These are phyloP conservation scores for Arxiozyma bovina DNA, from an alignment of 1,139 yeast species.

Conservation along the genomic window DNA sequence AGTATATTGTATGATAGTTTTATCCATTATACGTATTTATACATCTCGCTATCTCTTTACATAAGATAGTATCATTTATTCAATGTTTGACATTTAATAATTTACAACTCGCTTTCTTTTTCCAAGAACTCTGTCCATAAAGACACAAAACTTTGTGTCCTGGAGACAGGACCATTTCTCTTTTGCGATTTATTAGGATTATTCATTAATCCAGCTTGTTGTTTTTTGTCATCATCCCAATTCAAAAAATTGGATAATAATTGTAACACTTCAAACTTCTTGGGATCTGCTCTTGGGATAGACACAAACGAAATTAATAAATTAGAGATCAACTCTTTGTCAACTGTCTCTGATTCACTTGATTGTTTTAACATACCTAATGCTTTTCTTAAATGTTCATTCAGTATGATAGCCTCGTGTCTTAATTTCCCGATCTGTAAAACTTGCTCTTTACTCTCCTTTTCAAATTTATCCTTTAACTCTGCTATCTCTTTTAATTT, in stretches of 20 bases:
- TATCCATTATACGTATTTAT: too few relatives aligned
- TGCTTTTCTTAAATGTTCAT: slow-evolving; percentile 90
- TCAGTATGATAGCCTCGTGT: slow-evolving; percentile 89
- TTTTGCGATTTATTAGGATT: slow-evolving; percentile 20
- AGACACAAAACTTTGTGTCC: slow-evolving; percentile 66
- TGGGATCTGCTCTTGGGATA: slow-evolving; percentile 86
- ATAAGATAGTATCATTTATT: background rate
- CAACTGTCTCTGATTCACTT: slow-evolving; percentile 67
- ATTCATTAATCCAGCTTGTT: slow-evolving; percentile 66
- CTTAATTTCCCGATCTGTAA: slow-evolving; percentile 79
- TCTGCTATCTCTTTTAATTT: slow-evolving; percentile 18
- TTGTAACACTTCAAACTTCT: slow-evolving; percentile 84
- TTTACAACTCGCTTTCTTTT: slow-evolving; percentile 47
- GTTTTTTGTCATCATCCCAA: slow-evolving; percentile 80
- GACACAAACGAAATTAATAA: slow-evolving; percentile 75
- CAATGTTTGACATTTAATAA: too few relatives aligned
- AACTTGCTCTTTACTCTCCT: slow-evolving; percentile 62
- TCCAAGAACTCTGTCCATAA: slow-evolving; percentile 87
- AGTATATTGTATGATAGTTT: too few relatives aligned
- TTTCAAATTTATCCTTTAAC: slow-evolving; percentile 34
- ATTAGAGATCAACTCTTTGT: slow-evolving; percentile 80
- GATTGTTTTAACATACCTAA: slow-evolving; percentile 69
- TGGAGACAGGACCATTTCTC: slow-evolving; percentile 28
- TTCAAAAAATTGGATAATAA: slow-evolving; percentile 71
- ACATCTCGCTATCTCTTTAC: background rate